Evolutionary conservation across 2,329 filamentous ascomycete genomes (phyloP).

Genomic region (Verticillium klebahnii): DNA sequence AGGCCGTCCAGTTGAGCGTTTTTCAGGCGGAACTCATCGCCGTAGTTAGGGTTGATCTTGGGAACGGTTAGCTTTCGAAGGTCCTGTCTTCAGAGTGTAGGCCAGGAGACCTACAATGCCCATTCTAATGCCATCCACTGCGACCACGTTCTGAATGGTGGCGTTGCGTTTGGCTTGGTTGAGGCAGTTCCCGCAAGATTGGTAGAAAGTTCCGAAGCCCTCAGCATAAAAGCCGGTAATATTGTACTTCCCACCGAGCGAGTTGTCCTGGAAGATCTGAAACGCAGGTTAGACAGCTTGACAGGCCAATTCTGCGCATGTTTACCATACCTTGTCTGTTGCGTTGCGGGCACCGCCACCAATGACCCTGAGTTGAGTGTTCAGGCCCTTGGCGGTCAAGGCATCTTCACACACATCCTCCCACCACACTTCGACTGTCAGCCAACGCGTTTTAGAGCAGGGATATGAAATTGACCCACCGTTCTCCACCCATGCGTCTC

Average conservation of each 20-base stretch:
- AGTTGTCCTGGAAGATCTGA: conserved; percentile 24
- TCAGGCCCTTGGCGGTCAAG: conserved; percentile 21
- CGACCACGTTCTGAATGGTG: conserved; percentile 22
- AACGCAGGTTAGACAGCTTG: not conserved
- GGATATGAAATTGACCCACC: conserved; percentile 7
- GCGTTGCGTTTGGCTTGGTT: conserved; percentile 18
- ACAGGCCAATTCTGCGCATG: not conserved
- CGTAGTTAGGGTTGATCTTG: conserved; percentile 23
- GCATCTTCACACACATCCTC: conserved; percentile 24
- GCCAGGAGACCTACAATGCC: conserved; percentile 17
- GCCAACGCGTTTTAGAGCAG: not conserved
- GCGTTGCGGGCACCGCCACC: conserved; percentile 21
- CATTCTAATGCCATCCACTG: conserved; percentile 15
- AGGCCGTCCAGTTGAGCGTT: conserved; percentile 18
- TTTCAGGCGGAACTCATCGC: conserved; percentile 22
- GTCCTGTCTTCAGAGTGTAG: accelerated
- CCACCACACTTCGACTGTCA: conserved; percentile 19
- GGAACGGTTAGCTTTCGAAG: not conserved
- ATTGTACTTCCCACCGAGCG: conserved; percentile 23
- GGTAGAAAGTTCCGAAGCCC: conserved; percentile 22
- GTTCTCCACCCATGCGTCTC: conserved; percentile 24
- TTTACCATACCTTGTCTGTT: conserved; percentile 19
- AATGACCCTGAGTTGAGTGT: conserved; percentile 22
- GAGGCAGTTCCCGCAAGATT: conserved; percentile 22
- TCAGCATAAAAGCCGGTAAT: conserved; percentile 24